phyloP scores from a whole-genome alignment of 2,329 filamentous ascomycete genomes.

The Trichoderma polysporum region DNA sequence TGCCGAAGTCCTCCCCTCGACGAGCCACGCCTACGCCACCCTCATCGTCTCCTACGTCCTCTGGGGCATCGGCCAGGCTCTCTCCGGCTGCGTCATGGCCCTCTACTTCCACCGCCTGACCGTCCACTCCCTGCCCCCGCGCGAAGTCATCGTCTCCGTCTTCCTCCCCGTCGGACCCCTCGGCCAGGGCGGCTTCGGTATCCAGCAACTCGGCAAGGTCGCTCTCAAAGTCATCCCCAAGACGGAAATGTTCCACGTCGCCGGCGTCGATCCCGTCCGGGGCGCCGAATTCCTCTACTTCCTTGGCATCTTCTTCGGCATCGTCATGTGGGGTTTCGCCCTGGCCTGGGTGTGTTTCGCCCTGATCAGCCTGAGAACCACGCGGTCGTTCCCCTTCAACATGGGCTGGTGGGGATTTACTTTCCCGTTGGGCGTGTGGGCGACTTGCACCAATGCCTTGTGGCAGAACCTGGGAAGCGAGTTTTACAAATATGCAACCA shows the following conservation, averaged over 20 bases:
- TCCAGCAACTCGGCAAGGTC: constrained; percentile 51
- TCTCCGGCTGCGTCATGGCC: constrained; percentile 62
- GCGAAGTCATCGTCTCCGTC: constrained; percentile 66
- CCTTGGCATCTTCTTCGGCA: constrained; percentile 49
- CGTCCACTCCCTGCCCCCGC: constrained; percentile 63
- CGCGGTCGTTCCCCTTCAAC: constrained; percentile 44
- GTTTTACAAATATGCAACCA: constrained; percentile 44
- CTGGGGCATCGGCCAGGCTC: constrained; percentile 61
- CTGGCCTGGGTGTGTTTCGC: constrained; percentile 46
- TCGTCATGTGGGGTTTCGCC: constrained; percentile 47
- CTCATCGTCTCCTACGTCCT: constrained; percentile 65
- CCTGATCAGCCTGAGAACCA: constrained; percentile 42
- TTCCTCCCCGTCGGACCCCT: constrained; percentile 67
- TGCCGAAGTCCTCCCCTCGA: constrained; percentile 57
- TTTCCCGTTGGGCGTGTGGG: constrained; percentile 47
- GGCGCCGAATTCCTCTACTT: constrained; percentile 54
- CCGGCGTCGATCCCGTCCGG: constrained; percentile 32
- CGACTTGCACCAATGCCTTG: constrained; percentile 42
- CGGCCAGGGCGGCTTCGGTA: constrained; percentile 63
- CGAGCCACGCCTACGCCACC: constrained; percentile 57
- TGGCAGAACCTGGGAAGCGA: constrained; percentile 43
- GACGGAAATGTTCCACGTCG: constrained; percentile 46
- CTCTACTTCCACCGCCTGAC: constrained; percentile 70
- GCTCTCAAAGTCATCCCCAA: constrained; percentile 43
- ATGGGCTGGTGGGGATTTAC: constrained; percentile 52